Evolutionary conservation across 2,329 filamentous ascomycete genomes (phyloP), one percentile per base, ranked within the genome.

Genomic region (Penicillium sp.): DNA sequence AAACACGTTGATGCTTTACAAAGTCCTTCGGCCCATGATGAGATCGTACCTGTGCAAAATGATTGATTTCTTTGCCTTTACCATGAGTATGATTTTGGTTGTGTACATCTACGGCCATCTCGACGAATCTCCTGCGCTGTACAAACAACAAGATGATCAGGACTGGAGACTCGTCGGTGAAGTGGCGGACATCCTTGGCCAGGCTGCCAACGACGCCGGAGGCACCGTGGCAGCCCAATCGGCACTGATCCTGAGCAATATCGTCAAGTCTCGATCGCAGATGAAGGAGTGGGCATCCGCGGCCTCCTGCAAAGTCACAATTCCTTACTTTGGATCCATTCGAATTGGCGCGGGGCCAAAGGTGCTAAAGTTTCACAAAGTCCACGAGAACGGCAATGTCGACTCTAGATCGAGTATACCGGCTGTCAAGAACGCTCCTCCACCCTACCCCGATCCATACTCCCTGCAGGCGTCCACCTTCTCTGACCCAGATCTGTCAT

Each of bases 41-140:
- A 62, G 60, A 9, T 60, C 67, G 5, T 68, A 70, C 41, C 57
- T 71, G 8, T 76, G 74, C 59, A 75, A 76, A 39, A 52, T 76
- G 33, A 63, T 73, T 40, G 75, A 78, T 50, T 78, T 77, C 43
- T 62, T 72, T 44, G 68, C 67, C 2, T 77, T 78, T 51, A 75
- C 65, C 1, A 68, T 70, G 4, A 68, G 72, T 11, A 67, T 76
- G 54, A 61, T 76, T 1, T 53, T 78, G 4, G 56, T 73, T 3
- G 58, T 76, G 32, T 70, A 75, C 45, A 53, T 76, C 11, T 59
- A 74, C 24, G 66, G 66, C n/a, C 64, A 64, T 37, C 67, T 65
- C 6, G 54, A 59, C 25, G 51, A 53, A 1, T 52, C 39, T 8
- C 45, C 44, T 13, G 57, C 47, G 36, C 49, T 56, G 39, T 63